Evolutionary conservation across 1,284 basidiomycete species (phyloP).

Genomic region (Termitomyces sp.): DNA sequence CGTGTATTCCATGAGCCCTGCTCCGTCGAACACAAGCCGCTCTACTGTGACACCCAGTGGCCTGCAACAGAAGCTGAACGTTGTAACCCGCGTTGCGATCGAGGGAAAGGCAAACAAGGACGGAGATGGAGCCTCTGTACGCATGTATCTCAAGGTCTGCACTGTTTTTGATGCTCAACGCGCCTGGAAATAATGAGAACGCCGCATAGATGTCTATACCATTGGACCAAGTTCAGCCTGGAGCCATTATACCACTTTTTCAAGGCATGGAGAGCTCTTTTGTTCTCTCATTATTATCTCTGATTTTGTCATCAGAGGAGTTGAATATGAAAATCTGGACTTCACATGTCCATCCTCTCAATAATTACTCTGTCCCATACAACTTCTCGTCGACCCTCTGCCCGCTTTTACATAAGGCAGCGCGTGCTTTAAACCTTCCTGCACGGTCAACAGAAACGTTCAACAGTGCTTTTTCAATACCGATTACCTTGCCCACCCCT

Average conservation of each 20-base stretch:
- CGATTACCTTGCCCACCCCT: conserved; percentile 24
- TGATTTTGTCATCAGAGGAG: conserved; percentile 48
- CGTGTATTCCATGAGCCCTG: conserved; percentile 14
- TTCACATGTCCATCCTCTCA: conserved; percentile 70
- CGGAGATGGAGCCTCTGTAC: conserved; percentile 59
- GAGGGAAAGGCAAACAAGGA: conserved; percentile 67
- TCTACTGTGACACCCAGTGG: conserved; percentile 35
- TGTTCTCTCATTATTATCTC: neutral
- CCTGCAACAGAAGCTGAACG: conserved; percentile 49
- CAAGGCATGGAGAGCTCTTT: conserved; percentile 44
- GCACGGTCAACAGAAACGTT: conserved; percentile 57
- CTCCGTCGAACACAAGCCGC: conserved; percentile 26
- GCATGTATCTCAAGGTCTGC: conserved; percentile 71
- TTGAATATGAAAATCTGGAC: conserved; percentile 62
- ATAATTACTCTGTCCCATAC: conserved; percentile 64
- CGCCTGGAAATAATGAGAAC: conserved; percentile 8
- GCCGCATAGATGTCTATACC: conserved; percentile 59
- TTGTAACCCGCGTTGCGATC: conserved; percentile 68
- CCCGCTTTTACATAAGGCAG: conserved; percentile 63
- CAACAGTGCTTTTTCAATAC: conserved; percentile 46
- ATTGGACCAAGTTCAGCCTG: conserved; percentile 55
- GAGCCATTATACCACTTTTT: conserved; percentile 65
- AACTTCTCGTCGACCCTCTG: conserved; percentile 61
- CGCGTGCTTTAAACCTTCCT: conserved; percentile 62
- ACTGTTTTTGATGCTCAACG: neutral